Evolutionary conservation across 495 filamentous ascomycete genomes (phyloP), one percentile per base, ranked within the genome.

Genomic region (Tirmania nivea): DNA sequence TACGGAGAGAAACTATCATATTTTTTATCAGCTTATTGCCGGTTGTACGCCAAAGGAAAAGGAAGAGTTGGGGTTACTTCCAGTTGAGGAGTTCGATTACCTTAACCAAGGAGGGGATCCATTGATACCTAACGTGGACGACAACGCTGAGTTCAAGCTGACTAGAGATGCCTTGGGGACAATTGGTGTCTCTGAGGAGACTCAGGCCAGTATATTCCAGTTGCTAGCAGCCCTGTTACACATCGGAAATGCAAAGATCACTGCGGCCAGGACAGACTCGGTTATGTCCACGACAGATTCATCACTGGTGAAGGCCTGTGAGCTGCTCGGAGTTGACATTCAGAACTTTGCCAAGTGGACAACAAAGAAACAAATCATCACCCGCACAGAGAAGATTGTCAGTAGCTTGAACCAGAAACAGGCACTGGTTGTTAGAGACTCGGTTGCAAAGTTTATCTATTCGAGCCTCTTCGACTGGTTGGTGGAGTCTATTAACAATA

Each of bases 381-480:
- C 93, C 25, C 78, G 90, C 57, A 93, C 88, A 5, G 90, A 99
- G 66, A 94, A 94, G 70, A 99, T 96, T 60, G 86, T 86, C 49
- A 96, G 92, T 42, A 94, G 94, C 62, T 68, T 99, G 45, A 92
- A 84, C 5, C 86, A 92, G 61, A 86, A 90, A 58, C 89, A 95
- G 68, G 92, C 90, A 16, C 74, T 80, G 19, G 92, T 99, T 59
- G 90, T 99, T 9, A 77, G 90, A 63, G 90, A 99, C 65, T 99
- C 90, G 1, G 93, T 99, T 51, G 86, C 92, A 57, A 99, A 99
- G 61, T 99, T 86, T 70, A 85, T 99, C 55, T 99, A 99, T 69
- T 96, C 92, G 10, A 93, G 87, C 64, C 70, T 99, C 42, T 99
- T 99, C 64, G 90, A 99, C 69, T 99, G 90, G 90, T 73, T 99